These are phyloP conservation scores for Hirschioporus abietinus DNA, from an alignment of 768 basidiomycete genomes.

Conservation along the genomic window DNA sequence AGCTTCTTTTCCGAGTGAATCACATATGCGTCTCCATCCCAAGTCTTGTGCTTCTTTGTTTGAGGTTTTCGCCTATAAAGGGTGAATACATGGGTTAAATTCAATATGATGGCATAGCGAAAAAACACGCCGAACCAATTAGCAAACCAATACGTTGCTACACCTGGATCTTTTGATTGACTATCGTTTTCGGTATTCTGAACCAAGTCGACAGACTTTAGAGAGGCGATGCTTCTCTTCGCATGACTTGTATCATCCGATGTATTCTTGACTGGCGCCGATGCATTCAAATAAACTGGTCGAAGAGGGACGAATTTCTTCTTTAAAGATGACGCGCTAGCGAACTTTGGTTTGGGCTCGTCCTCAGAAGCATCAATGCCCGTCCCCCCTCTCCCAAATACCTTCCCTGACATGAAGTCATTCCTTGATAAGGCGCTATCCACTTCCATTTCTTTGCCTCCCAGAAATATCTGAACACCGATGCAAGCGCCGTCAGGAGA, in stretches of 20 bases:
- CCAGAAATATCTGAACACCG: conserved; percentile 34
- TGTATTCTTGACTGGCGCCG: neutral
- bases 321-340: neutral
- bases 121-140: conserved; percentile 47
- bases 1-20: conserved; percentile 45
- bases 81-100: conserved; percentile 5
- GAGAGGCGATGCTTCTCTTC: neutral
- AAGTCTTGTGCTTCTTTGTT: conserved; percentile 74
- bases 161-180: conserved; percentile 10
- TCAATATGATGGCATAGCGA: conserved; percentile 4
- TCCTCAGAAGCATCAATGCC: conserved; percentile 13
- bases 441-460: conserved; percentile 60
- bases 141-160: conserved; percentile 52
- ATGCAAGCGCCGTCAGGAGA: conserved; percentile 22
- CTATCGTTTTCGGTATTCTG: conserved; percentile 12
- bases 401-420: conserved; percentile 61
- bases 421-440: conserved; percentile 49
- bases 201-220: neutral
- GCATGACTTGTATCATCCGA: neutral
- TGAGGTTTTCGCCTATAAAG: conserved; percentile 62
- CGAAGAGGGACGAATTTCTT: conserved; percentile 4
- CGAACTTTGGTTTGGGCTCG: neutral
- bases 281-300: conserved; percentile 1
- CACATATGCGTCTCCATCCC: conserved; percentile 77
- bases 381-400: conserved; percentile 42